A percentile compares a stretch with the other conserved stretches of the same genome.
These are phyloP conservation scores for Pseudocercospora eumusae DNA, from an alignment of 2,329 filamentous ascomycete species.

Conservation along the genomic window DNA sequence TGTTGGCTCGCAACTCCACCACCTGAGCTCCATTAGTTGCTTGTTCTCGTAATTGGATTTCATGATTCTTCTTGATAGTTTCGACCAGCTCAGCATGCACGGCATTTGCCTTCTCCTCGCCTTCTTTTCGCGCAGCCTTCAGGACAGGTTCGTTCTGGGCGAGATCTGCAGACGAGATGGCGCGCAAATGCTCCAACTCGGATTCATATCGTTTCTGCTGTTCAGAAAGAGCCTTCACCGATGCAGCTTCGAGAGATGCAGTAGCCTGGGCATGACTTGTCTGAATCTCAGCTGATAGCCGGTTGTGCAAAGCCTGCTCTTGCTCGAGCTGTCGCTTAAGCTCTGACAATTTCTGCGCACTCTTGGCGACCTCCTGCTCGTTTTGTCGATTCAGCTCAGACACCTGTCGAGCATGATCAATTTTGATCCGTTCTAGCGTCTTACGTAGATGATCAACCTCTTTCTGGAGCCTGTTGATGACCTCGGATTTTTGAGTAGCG, in stretches of 20 bases:
- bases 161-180: slow-evolving; percentile 11
- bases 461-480: neutral
- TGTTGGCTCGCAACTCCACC: neutral
- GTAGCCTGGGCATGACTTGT: neutral
- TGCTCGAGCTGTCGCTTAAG: neutral
- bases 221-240: neutral
- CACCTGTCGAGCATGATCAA: neutral
- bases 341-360: neutral
- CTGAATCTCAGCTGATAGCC: neutral
- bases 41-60: neutral
- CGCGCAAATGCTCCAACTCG: slow-evolving; percentile 11
- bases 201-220: neutral
- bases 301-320: neutral
- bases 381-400: neutral
- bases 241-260: neutral
- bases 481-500: neutral
- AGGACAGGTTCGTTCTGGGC: slow-evolving; percentile 12
- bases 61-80: neutral
- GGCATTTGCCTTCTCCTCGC: slow-evolving; percentile 8
- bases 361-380: neutral
- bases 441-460: neutral
- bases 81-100: neutral
- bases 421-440: neutral
- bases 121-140: slow-evolving; percentile 13
- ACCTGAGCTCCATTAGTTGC: neutral